Conservation (phyloP, 2,329 filamentous ascomycete species). For the Cercospora berteroae region DNA sequence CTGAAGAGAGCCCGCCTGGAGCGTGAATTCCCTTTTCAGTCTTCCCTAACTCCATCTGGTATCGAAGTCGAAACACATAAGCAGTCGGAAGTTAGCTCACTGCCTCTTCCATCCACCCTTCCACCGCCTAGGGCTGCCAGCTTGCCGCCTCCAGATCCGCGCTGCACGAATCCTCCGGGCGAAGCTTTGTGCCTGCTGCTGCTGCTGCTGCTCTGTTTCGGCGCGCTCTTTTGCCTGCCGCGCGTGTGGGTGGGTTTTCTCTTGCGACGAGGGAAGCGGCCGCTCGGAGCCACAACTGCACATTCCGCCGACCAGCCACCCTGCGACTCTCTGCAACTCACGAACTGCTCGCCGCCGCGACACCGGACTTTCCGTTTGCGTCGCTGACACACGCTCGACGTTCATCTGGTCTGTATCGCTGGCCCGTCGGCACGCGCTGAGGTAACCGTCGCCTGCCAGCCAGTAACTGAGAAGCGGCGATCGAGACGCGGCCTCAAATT, state of each 20-base stretch:
- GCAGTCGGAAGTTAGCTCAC: not conserved
- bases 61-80: conserved; percentile 4
- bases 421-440: not conserved
- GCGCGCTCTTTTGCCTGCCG: not conserved
- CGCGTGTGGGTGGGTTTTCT: not conserved
- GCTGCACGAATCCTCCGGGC: not conserved
- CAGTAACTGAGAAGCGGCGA: not conserved
- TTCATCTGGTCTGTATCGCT: not conserved
- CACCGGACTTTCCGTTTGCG: not conserved
- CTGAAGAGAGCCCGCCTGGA: not conserved
- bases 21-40: conserved; percentile 4
- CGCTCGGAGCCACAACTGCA: not conserved
- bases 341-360: not conserved
- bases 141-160: not conserved
- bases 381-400: not conserved
- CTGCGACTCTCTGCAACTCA: not conserved
- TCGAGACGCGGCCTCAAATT: not conserved
- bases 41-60: conserved; percentile 3
- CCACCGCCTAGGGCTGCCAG: not conserved
- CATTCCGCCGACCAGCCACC: conserved; percentile 5
- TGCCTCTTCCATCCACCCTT: not conserved
- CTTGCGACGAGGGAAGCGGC: conserved; percentile 1
- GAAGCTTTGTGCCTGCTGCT: not conserved
- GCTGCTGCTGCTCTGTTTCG: not conserved
- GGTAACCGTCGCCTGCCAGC: not conserved